Evolutionary conservation across 2,329 filamentous ascomycete genomes (phyloP).

Genomic region (Pestalotiopsis sp.): DNA sequence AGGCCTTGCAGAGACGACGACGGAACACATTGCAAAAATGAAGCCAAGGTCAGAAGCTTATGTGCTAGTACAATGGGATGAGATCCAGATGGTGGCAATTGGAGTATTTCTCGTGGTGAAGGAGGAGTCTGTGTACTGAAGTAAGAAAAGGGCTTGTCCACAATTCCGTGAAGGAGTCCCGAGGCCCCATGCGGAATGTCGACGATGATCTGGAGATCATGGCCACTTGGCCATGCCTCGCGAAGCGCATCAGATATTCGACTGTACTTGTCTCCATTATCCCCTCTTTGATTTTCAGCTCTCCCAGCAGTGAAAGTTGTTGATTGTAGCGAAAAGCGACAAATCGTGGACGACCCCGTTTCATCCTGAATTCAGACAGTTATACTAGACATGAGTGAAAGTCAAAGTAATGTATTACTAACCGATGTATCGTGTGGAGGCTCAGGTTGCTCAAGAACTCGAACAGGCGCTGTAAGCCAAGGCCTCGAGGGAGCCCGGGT

Average conservation of each 20-base stretch:
- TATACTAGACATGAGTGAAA: not conserved
- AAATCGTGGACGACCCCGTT: not conserved
- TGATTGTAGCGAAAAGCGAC: not conserved
- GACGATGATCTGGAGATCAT: not conserved
- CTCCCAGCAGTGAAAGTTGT: not conserved
- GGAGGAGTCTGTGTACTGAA: constrained; percentile 10
- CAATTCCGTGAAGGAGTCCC: not conserved
- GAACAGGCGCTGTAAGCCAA: not conserved
- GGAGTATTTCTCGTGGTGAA: constrained; percentile 19
- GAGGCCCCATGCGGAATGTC: not conserved
- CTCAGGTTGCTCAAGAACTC: not conserved
- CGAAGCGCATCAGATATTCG: not conserved
- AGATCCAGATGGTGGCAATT: not conserved
- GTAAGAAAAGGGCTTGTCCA: constrained; percentile 21
- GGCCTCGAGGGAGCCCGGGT: not conserved
- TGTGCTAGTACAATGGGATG: constrained; percentile 36
- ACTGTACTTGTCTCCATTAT: not conserved
- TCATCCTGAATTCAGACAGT: not conserved
- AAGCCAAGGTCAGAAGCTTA: constrained; percentile 40
- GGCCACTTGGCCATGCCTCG: not conserved
- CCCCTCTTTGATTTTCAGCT: not conserved
- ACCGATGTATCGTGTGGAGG: not conserved
- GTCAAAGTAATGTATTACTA: not conserved
- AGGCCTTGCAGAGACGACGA: not conserved
- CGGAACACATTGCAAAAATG: constrained; percentile 36